phyloP scores from a whole-genome alignment of 2,329 filamentous ascomycete species.

The Huntiella savannae region DNA sequence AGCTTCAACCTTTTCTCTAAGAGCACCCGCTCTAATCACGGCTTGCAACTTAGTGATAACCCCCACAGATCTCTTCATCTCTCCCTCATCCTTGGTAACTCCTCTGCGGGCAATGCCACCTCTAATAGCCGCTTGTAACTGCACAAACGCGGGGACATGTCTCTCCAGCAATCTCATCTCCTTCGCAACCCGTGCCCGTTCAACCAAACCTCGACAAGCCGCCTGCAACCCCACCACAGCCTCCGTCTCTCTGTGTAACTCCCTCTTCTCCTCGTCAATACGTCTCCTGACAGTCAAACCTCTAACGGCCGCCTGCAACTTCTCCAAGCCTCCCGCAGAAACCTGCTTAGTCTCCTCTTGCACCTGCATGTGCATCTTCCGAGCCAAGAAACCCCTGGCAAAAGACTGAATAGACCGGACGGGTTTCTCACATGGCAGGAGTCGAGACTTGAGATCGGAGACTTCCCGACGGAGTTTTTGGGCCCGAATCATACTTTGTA shows the following conservation, averaged over 20 bases:
- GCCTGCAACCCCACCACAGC: slow-evolving; percentile 56
- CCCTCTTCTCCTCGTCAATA: slow-evolving; percentile 29
- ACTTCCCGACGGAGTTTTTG: slow-evolving; percentile 43
- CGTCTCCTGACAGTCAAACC: slow-evolving; percentile 39
- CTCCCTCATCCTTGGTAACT: slow-evolving; percentile 25
- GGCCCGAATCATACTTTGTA: slow-evolving; percentile 67
- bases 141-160: slow-evolving; percentile 11
- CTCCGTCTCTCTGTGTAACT: slow-evolving; percentile 49
- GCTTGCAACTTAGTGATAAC: slow-evolving; percentile 30
- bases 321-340: slow-evolving; percentile 28
- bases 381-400: slow-evolving; percentile 47
- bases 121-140: slow-evolving; percentile 45
- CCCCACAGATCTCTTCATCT: slow-evolving; percentile 26
- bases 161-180: slow-evolving; percentile 54
- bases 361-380: slow-evolving; percentile 36
- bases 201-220: slow-evolving; percentile 57
- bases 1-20: slow-evolving; percentile 30
- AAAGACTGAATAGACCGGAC: slow-evolving; percentile 46
- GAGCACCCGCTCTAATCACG: slow-evolving; percentile 33
- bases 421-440: slow-evolving; percentile 42
- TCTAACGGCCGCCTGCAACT: slow-evolving; percentile 39
- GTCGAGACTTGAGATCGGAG: slow-evolving; percentile 34
- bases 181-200: slow-evolving; percentile 53
- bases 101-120: slow-evolving; percentile 29
- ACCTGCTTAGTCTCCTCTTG: slow-evolving; percentile 34